Conservation (phyloP, 345 rosid species). For the Syzygium aqueum region DNA sequence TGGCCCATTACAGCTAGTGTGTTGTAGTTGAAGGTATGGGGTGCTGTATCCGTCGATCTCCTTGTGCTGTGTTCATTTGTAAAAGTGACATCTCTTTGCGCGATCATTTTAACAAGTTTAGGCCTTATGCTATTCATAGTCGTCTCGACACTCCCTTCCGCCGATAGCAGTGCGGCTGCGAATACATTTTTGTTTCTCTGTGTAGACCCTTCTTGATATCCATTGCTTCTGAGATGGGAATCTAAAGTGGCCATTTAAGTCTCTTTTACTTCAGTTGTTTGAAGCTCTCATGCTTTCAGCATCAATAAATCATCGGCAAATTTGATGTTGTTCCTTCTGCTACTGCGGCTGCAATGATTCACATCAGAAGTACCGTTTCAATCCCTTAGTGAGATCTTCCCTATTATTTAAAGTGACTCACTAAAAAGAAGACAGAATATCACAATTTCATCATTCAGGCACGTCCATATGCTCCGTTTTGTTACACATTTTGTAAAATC, state of each 20-base stretch:
- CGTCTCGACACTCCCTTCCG: too few species aligned
- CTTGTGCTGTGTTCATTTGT: too few species aligned
- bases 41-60: too few species aligned
- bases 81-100: too few species aligned
- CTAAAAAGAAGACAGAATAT: too few species aligned
- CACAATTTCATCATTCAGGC: too few species aligned
- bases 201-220: background rate
- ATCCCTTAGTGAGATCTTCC: background rate
- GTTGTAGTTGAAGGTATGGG: too few species aligned
- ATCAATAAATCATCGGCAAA: background rate
- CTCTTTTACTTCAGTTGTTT: background rate
- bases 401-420: too few species aligned
- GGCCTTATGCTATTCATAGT: too few species aligned
- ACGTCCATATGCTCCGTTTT: background rate
- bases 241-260: background rate
- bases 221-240: background rate
- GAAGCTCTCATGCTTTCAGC: background rate
- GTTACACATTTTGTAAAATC: background rate
- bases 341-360: background rate
- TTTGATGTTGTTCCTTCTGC: background rate
- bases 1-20: too few species aligned
- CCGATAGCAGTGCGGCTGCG: too few species aligned
- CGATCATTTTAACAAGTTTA: too few species aligned
- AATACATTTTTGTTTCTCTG: background rate
- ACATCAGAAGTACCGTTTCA: background rate